phyloP scores from a whole-genome alignment of 1,284 basidiomycete genomes.

The Sporisorium reilianum region DNA sequence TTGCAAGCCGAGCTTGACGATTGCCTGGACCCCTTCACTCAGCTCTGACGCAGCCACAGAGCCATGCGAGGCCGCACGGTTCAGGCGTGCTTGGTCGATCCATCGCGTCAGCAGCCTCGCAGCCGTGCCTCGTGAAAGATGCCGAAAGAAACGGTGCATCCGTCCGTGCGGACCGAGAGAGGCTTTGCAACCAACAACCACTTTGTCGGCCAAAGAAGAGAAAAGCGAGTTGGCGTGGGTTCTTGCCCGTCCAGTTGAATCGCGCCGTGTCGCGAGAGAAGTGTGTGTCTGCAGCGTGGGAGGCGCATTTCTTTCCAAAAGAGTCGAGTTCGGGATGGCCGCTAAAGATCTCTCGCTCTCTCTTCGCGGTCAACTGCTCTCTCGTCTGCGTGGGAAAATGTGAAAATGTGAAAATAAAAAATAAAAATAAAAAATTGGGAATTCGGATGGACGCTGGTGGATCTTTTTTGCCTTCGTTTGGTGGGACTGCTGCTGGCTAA shows the following conservation, averaged over 20 bases:
- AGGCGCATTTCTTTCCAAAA: constrained; percentile 2
- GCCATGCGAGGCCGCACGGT: background rate
- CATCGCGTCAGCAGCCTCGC: background rate
- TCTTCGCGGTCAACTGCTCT: background rate
- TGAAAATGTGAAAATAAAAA: background rate
- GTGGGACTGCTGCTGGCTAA: background rate
- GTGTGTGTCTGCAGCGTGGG: constrained; percentile 3
- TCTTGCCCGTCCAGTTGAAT: no score
- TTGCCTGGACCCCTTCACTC: background rate
- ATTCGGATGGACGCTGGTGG: no score
- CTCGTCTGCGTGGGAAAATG: constrained; percentile 5
- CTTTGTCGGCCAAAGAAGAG: no score
- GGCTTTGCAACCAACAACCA: no score
- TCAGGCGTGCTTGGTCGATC: background rate
- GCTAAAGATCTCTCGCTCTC: no score
- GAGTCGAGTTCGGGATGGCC: background rate
- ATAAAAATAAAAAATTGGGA: background rate
- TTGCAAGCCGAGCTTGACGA: background rate
- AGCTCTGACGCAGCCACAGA: background rate
- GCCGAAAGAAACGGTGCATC: no score
- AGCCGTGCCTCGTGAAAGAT: no score
- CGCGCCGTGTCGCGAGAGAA: background rate
- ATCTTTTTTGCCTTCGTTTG: no score
- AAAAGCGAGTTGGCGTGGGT: no score
- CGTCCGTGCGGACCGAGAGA: no score